Evolutionary conservation across 257 asterid species (phyloP).

Genomic region (Nicotiana paniculata): DNA sequence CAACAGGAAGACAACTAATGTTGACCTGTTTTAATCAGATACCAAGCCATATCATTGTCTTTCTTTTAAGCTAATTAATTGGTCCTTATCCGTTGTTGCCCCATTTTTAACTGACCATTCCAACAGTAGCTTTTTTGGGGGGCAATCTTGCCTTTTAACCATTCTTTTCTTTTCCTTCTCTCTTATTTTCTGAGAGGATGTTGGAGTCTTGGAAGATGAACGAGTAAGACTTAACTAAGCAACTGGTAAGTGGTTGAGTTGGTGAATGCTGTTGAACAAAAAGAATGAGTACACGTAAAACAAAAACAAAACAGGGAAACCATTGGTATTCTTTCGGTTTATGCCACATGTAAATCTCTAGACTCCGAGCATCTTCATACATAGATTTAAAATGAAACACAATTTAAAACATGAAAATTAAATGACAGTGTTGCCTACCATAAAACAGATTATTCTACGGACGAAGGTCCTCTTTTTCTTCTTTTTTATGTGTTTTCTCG

Average conservation of each 20-base stretch:
- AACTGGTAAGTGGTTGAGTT: neutral
- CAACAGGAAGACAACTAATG: neutral
- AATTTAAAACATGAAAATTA: no score
- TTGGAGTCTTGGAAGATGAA: neutral
- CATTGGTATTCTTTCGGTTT: neutral
- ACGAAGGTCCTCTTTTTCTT: no score
- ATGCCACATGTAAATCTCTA: no score
- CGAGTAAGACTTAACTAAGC: neutral
- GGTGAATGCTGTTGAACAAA: neutral
- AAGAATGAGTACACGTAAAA: neutral
- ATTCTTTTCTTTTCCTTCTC: neutral
- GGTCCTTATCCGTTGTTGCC: neutral
- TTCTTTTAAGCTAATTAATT: neutral
- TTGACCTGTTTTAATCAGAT: neutral
- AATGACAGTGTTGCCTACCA: no score
- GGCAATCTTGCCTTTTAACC: neutral
- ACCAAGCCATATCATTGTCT: neutral
- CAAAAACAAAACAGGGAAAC: neutral
- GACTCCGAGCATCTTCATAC: no score
- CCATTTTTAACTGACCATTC: neutral
- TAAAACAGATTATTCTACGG: no score
- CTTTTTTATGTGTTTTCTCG: no score
- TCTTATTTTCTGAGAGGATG: neutral
- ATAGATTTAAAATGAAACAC: no score
- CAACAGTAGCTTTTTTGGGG: neutral